phyloP scores from a whole-genome alignment of 2,329 filamentous ascomycete species.

The Beauveria australis region DNA sequence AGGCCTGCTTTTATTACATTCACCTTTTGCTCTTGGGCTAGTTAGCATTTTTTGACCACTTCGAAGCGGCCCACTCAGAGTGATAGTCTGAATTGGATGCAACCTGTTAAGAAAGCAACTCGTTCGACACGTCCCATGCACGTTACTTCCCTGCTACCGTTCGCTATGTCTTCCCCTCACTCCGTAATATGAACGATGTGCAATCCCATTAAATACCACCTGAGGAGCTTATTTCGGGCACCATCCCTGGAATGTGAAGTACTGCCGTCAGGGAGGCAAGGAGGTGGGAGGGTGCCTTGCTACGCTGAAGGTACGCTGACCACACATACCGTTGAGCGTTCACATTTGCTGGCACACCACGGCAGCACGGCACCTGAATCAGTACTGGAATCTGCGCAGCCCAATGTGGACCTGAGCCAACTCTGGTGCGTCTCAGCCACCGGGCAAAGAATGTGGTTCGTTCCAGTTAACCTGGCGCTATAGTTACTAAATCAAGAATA shows the following conservation, averaged over 20 bases:
- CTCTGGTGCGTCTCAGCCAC: background rate
- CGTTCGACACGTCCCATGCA: background rate
- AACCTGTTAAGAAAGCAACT: too few species aligned
- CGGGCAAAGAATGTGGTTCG: too few species aligned
- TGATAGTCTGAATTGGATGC: background rate
- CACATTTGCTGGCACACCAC: background rate
- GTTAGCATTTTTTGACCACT: background rate
- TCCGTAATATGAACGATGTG: background rate
- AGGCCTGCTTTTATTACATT: background rate
- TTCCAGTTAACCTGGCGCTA: too few species aligned
- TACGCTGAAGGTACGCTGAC: background rate
- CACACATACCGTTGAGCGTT: background rate
- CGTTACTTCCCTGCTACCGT: background rate
- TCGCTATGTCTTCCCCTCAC: background rate
- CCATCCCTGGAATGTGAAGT: constrained; percentile 3
- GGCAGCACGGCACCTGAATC: background rate
- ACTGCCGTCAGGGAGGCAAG: background rate
- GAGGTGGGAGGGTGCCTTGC: background rate
- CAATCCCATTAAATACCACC: background rate
- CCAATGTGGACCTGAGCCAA: background rate
- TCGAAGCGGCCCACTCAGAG: background rate
- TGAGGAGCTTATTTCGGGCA: constrained; percentile 6
- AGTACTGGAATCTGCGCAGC: background rate
- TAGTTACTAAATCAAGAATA: background rate
- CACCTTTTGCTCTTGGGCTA: background rate